Conservation (phyloP, 2,329 filamentous ascomycete species). For the Apiospora aurea region DNA sequence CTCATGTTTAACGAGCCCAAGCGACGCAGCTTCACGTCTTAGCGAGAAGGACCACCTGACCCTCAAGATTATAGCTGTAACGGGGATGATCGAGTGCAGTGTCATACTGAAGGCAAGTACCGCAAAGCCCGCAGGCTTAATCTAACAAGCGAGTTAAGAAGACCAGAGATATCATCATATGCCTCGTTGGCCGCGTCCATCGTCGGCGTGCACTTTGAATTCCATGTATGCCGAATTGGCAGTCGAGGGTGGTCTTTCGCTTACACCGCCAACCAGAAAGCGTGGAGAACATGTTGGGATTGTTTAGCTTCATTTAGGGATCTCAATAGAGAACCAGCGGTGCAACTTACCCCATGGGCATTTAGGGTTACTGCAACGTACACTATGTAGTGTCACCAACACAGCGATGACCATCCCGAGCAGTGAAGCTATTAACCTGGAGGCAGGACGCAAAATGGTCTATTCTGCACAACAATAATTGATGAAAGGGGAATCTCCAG, state of each 20-base stretch:
- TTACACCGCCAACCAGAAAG: conserved; percentile 16
- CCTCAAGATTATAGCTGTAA: background rate
- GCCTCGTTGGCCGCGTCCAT: background rate
- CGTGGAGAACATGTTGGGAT: background rate
- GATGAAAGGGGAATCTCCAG: background rate
- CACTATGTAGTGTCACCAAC: background rate
- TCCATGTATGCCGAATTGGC: conserved; percentile 9
- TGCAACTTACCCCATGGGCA: conserved; percentile 8
- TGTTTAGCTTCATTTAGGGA: background rate
- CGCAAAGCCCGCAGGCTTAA: conserved; percentile 14
- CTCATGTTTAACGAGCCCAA: conserved; percentile 15
- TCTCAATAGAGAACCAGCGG: background rate
- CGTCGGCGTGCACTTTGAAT: background rate
- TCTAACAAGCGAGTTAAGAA: conserved; percentile 23
- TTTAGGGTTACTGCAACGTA: background rate
- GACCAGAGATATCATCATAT: background rate
- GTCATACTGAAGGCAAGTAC: conserved; percentile 14
- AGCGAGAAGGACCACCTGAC: conserved; percentile 21
- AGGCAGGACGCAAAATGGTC: background rate
- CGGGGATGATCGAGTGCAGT: conserved; percentile 10
- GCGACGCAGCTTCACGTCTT: conserved; percentile 3
- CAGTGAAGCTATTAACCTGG: background rate
- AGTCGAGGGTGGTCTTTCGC: conserved; percentile 19
- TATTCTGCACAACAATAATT: background rate
- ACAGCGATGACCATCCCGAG: background rate